Conservation (phyloP, 2,329 filamentous ascomycete species). For the Scedosporium dehoogii region DNA sequence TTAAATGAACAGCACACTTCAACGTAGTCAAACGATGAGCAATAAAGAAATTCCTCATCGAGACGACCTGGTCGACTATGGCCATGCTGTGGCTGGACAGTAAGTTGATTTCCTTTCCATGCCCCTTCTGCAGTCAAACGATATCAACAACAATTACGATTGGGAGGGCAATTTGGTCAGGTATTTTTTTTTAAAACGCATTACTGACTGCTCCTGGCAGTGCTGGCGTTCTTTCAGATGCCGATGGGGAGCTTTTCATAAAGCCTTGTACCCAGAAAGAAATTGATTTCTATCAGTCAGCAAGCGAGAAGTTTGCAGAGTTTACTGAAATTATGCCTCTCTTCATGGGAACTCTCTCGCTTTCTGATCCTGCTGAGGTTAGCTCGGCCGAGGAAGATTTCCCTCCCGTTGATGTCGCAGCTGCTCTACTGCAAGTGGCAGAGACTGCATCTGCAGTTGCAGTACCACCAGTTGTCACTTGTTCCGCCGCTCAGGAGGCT, state of each 20-base stretch:
- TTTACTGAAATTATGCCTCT: conserved; percentile 75
- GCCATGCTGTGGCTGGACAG: conserved; percentile 76
- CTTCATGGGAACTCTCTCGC: conserved; percentile 69
- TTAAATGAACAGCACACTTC: neutral
- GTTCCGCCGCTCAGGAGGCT: neutral
- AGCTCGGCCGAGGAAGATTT: conserved; percentile 38
- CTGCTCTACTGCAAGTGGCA: conserved; percentile 22
- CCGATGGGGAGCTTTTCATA: conserved; percentile 75
- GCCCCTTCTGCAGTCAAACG: neutral
- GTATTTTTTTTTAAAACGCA: conserved; percentile 5
- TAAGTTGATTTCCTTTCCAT: conserved; percentile 35
- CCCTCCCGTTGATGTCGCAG: conserved; percentile 25
- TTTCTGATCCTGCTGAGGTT: conserved; percentile 45
- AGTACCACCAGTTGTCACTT: neutral
- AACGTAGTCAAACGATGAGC: neutral
- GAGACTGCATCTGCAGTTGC: conserved; percentile 5
- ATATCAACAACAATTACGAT: neutral
- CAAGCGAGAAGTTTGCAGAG: conserved; percentile 52
- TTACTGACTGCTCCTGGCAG: conserved; percentile 33
- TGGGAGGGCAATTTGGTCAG: neutral
- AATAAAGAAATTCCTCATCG: conserved; percentile 10
- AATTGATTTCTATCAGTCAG: conserved; percentile 80
- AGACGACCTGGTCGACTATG: conserved; percentile 38
- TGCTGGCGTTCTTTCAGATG: conserved; percentile 81
- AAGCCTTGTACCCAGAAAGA: conserved; percentile 87